These are phyloP conservation scores for Metschnikowia kunwiensis DNA, from an alignment of 805 yeast genomes.

Conservation along the genomic window DNA sequence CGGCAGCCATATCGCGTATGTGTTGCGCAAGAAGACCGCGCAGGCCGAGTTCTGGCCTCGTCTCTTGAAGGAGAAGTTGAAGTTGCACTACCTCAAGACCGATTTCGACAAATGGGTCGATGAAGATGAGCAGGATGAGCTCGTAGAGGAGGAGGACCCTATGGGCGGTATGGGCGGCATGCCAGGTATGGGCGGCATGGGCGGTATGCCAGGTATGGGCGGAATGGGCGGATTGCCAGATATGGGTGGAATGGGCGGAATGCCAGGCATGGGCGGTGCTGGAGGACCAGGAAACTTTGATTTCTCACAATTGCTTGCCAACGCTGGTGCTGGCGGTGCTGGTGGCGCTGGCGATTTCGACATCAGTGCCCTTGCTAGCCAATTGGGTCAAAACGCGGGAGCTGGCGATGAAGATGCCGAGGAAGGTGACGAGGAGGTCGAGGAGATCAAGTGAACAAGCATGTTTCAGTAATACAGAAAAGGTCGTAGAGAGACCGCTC, in stretches of 20 bases:
- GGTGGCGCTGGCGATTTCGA: conserved; percentile 33
- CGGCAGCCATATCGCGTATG: conserved; percentile 62
- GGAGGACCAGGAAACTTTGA: conserved; percentile 34
- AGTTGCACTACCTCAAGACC: conserved; percentile 78
- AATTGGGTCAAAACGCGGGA: conserved; percentile 37
- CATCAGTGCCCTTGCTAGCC: conserved; percentile 40
- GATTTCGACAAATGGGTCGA: conserved; percentile 98
- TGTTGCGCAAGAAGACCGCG: conserved; percentile 65
- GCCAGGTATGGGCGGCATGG: conserved; percentile 25
- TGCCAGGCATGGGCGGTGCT: conserved; percentile 28
- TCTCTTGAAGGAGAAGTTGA: conserved; percentile 80
- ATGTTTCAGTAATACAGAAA: too few relatives aligned
- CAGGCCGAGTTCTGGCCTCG: conserved; percentile 92
- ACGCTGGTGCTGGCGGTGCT: too few relatives aligned
- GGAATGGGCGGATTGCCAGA: conserved; percentile 22
- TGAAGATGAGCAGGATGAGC: conserved; percentile 93
- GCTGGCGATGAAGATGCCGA: conserved; percentile 19
- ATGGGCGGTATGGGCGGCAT: conserved; percentile 22
- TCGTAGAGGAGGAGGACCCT: conserved; percentile 44
- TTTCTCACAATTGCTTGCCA: conserved; percentile 25
- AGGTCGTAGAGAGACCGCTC: too few relatives aligned
- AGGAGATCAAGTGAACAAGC: conserved; percentile 7
- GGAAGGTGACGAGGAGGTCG: conserved; percentile 23
- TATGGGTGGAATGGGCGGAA: conserved; percentile 19
- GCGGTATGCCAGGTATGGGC: conserved; percentile 32